Evolutionary conservation across 2,329 filamentous ascomycete genomes (phyloP).

Genomic region (Alternaria sp.): DNA sequence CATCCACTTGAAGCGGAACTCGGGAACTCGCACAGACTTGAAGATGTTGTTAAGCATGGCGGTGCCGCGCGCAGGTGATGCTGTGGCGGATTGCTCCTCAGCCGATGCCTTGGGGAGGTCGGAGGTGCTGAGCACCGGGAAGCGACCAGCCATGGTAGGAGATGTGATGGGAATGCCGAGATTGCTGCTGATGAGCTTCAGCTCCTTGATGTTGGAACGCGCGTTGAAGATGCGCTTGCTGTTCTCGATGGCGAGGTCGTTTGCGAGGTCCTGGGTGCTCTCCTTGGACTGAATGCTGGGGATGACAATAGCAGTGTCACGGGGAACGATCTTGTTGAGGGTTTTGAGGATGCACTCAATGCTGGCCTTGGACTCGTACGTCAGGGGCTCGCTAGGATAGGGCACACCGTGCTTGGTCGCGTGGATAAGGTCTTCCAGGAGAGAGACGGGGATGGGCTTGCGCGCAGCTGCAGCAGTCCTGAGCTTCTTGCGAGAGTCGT

Average conservation of each 20-base stretch:
- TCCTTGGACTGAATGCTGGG: slow-evolving; percentile 12
- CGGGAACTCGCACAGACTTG: slow-evolving; percentile 58
- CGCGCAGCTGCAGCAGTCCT: slow-evolving; percentile 10
- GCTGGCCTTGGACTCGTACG: slow-evolving; percentile 24
- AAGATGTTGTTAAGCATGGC: slow-evolving; percentile 68
- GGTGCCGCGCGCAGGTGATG: slow-evolving; percentile 77
- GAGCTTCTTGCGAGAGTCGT: slow-evolving; percentile 7
- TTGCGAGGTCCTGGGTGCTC: slow-evolving; percentile 22
- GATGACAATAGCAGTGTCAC: background rate
- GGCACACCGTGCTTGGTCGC: slow-evolving; percentile 22
- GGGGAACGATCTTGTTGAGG: slow-evolving; percentile 26
- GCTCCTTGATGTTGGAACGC: slow-evolving; percentile 20
- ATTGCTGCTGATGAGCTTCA: slow-evolving; percentile 7
- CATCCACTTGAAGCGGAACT: slow-evolving; percentile 62
- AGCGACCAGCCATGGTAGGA: slow-evolving; percentile 42
- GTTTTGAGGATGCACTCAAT: slow-evolving; percentile 29
- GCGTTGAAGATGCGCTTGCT: slow-evolving; percentile 33
- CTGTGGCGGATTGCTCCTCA: slow-evolving; percentile 66
- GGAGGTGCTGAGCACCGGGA: slow-evolving; percentile 49
- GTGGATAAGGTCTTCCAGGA: slow-evolving; percentile 32
- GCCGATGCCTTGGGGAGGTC: slow-evolving; percentile 68
- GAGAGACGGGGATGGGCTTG: slow-evolving; percentile 21
- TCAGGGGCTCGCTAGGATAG: slow-evolving; percentile 23
- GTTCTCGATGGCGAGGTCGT: slow-evolving; percentile 34
- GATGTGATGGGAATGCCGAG: slow-evolving; percentile 6